Percentiles rank a stretch among this genome's conserved stretches.
Conservation (phyloP, 352 stramenopile genomes). For the Phytophthora citricola region DNA sequence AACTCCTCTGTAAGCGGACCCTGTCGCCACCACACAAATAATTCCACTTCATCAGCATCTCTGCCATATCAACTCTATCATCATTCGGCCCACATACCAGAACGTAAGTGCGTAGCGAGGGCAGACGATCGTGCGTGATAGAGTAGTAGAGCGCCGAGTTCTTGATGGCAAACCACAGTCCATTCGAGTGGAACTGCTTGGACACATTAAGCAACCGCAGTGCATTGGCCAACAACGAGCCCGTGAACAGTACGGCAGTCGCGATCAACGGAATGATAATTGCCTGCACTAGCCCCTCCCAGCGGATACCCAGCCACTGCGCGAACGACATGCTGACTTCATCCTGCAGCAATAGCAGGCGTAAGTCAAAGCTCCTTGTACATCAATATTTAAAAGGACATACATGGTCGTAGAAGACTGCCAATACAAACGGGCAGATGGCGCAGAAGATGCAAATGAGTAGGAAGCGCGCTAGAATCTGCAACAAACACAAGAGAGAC, state of each 20-base stretch:
- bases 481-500: constrained; percentile 7
- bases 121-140: constrained; percentile 72
- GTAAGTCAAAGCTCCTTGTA: too few species aligned
- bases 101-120: constrained; percentile 85
- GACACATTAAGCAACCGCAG: constrained; percentile 81
- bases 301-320: constrained; percentile 84
- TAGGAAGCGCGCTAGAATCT: constrained; percentile 89
- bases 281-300: constrained; percentile 61
- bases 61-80: not conserved
- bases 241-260: constrained; percentile 82
- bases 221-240: constrained; percentile 75
- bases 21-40: constrained; percentile 36
- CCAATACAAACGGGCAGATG: constrained; percentile 81
- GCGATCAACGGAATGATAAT: constrained; percentile 67
- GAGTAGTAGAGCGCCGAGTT: constrained; percentile 85
- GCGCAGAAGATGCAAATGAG: constrained; percentile 90
- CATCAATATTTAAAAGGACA: constrained; percentile 8
- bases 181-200: constrained; percentile 76
- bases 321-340: constrained; percentile 83
- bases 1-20: constrained; percentile 95
- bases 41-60: constrained; percentile 7
- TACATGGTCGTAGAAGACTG: constrained; percentile 87
- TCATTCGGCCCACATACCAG: constrained; percentile 48
- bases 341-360: constrained; percentile 46
- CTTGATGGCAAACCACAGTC: constrained; percentile 82